Conservation (phyloP, 1,284 basidiomycete genomes). For the Rhodotorula glutinis region DNA sequence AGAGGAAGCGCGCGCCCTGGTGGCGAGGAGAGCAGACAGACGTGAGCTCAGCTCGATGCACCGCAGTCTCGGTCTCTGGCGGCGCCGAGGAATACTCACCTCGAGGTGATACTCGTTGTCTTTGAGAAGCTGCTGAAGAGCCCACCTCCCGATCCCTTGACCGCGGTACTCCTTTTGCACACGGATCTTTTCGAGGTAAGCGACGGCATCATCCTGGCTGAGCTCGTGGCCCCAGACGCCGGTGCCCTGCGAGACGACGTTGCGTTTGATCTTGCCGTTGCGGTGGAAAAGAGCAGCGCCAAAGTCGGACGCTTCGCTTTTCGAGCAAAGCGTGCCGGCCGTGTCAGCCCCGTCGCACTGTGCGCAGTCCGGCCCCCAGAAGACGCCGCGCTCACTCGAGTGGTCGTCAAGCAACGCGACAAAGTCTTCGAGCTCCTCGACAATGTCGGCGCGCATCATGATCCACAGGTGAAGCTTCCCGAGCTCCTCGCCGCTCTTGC, state of each 20-base stretch:
- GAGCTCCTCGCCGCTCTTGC: no score
- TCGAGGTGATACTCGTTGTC: not conserved
- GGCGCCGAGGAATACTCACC: no score
- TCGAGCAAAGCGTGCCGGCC: no score
- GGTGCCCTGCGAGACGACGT: not conserved
- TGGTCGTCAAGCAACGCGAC: not conserved
- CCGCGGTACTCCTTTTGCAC: not conserved
- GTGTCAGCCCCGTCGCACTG: no score
- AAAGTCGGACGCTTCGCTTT: not conserved
- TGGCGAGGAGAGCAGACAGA: no score
- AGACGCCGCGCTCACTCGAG: no score
- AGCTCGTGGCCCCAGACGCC: conserved; percentile 1
- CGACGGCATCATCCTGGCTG: not conserved
- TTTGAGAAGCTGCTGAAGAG: not conserved
- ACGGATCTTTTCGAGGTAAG: not conserved
- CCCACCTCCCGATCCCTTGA: not conserved
- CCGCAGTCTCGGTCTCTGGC: no score
- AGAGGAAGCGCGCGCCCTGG: not conserved
- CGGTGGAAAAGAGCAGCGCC: not conserved
- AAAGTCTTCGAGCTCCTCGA: not conserved
- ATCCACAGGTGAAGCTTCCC: no score
- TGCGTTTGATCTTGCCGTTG: not conserved
- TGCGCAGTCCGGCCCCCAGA: no score
- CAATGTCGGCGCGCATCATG: not conserved
- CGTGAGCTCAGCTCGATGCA: no score